Conservation (phyloP, 805 yeast species). For the Candida chilensis region DNA sequence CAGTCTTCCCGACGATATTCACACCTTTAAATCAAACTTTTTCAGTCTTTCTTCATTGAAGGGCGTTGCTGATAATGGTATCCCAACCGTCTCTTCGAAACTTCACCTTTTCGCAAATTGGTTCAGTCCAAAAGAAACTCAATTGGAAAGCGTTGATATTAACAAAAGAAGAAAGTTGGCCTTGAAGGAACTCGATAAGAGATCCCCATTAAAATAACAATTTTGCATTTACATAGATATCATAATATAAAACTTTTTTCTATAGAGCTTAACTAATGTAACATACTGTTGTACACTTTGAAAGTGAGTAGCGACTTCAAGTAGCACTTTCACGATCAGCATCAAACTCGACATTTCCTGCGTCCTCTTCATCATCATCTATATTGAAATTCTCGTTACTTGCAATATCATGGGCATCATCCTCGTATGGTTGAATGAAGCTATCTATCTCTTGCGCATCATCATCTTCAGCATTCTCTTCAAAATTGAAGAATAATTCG, state of each 20-base stretch:
- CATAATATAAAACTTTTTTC: too few species aligned
- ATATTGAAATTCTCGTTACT: slow-evolving; percentile 20
- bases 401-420: slow-evolving; percentile 10
- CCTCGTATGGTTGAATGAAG: slow-evolving; percentile 8
- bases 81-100: slow-evolving; percentile 17
- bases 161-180: slow-evolving; percentile 32
- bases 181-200: slow-evolving; percentile 22
- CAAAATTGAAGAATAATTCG: background rate
- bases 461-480: slow-evolving; percentile 17
- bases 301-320: too few species aligned
- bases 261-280: too few species aligned
- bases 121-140: slow-evolving; percentile 6
- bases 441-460: slow-evolving; percentile 40
- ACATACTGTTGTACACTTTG: too few species aligned
- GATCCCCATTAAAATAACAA: background rate
- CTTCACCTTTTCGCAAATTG: slow-evolving; percentile 14
- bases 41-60: slow-evolving; percentile 29
- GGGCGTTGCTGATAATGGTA: slow-evolving; percentile 24
- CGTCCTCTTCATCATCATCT: slow-evolving; percentile 15
- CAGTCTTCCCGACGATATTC: slow-evolving; percentile 15
- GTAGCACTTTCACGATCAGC: background rate
- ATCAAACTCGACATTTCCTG: background rate
- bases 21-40: slow-evolving; percentile 21
- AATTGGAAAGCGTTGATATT: slow-evolving; percentile 11
- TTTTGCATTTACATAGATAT: too few species aligned